A percentile compares a stretch with the other conserved stretches of the same genome.
Evolutionary conservation across 2,329 filamentous ascomycete species (phyloP).

Genomic region (Trichoderma atroviride): DNA sequence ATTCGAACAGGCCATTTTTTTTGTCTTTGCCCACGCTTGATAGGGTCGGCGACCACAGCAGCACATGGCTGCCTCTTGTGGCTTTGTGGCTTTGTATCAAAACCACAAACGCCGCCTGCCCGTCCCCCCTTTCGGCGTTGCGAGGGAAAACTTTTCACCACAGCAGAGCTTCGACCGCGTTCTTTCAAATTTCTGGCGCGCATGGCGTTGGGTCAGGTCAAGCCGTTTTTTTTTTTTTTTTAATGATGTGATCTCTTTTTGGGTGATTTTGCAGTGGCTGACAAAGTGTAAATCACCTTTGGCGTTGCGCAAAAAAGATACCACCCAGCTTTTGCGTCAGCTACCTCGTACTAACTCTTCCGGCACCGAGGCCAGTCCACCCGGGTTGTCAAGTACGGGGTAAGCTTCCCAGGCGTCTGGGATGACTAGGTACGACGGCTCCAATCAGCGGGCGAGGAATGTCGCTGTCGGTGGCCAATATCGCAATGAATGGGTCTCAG

Average conservation of each 20-base stretch:
- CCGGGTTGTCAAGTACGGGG: neutral
- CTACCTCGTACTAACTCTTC: neutral
- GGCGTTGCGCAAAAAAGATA: neutral
- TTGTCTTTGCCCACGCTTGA: neutral
- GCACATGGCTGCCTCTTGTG: neutral
- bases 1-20: neutral
- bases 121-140: neutral
- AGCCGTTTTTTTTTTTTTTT: too few relatives aligned
- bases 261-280: neutral
- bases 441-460: constrained; percentile 1
- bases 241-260: neutral
- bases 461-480: neutral
- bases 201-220: neutral
- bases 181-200: neutral
- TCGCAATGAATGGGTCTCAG: neutral
- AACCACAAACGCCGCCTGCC: neutral
- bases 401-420: constrained; percentile 1
- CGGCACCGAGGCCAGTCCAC: neutral
- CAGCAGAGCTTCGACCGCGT: neutral
- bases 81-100: neutral
- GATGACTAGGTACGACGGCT: neutral
- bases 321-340: neutral
- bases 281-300: neutral
- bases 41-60: neutral
- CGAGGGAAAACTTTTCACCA: neutral